Conservation (phyloP, 768 basidiomycete species). For the Collybia mongolica region DNA sequence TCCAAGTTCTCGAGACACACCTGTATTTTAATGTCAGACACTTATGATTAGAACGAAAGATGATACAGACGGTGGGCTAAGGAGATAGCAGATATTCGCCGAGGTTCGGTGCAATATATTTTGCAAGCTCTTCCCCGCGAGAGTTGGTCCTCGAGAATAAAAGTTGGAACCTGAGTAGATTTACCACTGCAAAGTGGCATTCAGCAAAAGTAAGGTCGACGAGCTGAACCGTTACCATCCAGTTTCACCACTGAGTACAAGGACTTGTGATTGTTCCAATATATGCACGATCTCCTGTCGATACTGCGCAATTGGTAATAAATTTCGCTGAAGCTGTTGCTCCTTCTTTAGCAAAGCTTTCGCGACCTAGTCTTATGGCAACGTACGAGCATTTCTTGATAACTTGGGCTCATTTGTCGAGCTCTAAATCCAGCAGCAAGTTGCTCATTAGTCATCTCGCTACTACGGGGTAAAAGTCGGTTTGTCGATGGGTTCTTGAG, state of each 20-base stretch:
- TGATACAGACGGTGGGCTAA: conserved; percentile 71
- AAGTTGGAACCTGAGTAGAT: conserved; percentile 93
- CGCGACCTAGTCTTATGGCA: neutral
- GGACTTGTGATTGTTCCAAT: conserved; percentile 74
- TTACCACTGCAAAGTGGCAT: conserved; percentile 67
- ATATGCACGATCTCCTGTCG: conserved; percentile 67
- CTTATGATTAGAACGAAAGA: neutral
- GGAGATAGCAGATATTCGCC: conserved; percentile 94
- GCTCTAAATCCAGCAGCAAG: conserved; percentile 56
- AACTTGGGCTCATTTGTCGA: conserved; percentile 62
- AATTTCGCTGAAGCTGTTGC: conserved; percentile 66
- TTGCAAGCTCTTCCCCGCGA: conserved; percentile 80
- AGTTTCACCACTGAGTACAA: conserved; percentile 71
- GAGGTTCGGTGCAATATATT: conserved; percentile 93
- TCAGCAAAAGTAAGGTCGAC: neutral
- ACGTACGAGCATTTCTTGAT: conserved; percentile 88
- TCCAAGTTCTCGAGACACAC: conserved; percentile 88
- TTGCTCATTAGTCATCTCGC: conserved; percentile 39
- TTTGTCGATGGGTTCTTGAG: conserved; percentile 5
- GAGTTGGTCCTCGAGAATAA: conserved; percentile 89
- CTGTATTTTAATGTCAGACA: conserved; percentile 20
- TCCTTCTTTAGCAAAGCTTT: conserved; percentile 1
- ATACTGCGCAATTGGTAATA: conserved; percentile 84
- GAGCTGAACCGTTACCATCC: conserved; percentile 29
- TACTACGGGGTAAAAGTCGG: conserved; percentile 9